phyloP scores from a whole-genome alignment of 2,329 filamentous ascomycete genomes.

The Bimuria novae-zelandiae region DNA sequence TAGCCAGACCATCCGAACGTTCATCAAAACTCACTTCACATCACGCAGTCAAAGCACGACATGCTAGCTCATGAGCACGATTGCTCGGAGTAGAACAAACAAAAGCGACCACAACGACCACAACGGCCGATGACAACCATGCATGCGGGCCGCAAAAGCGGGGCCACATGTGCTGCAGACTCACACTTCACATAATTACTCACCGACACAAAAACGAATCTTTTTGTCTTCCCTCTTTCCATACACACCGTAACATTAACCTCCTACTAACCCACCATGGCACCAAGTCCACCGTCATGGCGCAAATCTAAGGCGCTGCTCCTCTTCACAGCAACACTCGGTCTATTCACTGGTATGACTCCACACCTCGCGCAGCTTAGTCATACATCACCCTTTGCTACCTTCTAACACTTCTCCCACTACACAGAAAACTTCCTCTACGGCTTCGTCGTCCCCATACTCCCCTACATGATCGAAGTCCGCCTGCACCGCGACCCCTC shows the following conservation, averaged over 20 bases:
- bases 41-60: too few relatives aligned
- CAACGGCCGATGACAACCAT: background rate
- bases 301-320: background rate
- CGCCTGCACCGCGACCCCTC: background rate
- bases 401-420: too few relatives aligned
- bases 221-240: background rate
- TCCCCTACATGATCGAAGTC: background rate
- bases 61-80: background rate
- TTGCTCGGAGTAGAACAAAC: too few relatives aligned
- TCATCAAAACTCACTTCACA: too few relatives aligned
- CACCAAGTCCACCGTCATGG: background rate
- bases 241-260: background rate
- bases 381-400: background rate
- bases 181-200: background rate
- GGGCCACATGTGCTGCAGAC: background rate
- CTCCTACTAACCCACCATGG: background rate
- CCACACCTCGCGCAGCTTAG: background rate
- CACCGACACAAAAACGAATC: background rate
- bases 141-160: background rate
- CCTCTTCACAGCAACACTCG: slow-evolving; percentile 1
- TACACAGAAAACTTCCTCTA: slow-evolving; percentile 2
- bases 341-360: background rate
- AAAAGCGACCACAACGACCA: too few relatives aligned
- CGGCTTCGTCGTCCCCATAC: background rate
- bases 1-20: too few relatives aligned